A percentile compares a stretch with the other conserved stretches of the same genome.
phyloP scores from a whole-genome alignment of 805 yeast genomes.

The Cyberlindnera saturnus region DNA sequence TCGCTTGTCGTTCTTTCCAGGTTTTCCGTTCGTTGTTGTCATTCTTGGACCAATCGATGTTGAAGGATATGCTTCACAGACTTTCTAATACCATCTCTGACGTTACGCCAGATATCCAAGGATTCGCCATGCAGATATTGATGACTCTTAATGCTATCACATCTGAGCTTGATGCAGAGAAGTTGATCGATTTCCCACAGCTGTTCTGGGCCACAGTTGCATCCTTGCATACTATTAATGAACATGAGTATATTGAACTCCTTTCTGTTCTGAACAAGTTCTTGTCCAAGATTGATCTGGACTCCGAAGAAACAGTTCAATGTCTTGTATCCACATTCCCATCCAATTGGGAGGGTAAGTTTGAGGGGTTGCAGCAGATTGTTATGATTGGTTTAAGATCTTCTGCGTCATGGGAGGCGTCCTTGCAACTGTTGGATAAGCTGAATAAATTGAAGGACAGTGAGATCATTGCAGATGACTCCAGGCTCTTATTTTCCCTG shows the following conservation, averaged over 20 bases:
- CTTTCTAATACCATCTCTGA: constrained; percentile 91
- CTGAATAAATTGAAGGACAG: constrained; percentile 62
- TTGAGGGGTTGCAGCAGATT: constrained; percentile 79
- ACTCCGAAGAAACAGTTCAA: constrained; percentile 77
- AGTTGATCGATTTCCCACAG: constrained; percentile 83
- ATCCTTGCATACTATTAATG: constrained; percentile 82
- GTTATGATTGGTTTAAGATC: constrained; percentile 83
- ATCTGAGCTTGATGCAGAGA: constrained; percentile 74
- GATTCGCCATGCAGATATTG: constrained; percentile 92
- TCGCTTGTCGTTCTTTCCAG: constrained; percentile 96
- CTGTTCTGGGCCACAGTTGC: constrained; percentile 95
- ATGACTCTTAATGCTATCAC: constrained; percentile 94
- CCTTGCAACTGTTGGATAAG: constrained; percentile 67
- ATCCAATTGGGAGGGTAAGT: constrained; percentile 90
- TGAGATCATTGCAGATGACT: constrained; percentile 67
- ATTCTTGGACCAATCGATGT: constrained; percentile 78
- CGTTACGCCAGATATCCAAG: constrained; percentile 83
- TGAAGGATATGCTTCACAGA: constrained; percentile 89
- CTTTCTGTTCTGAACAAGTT: constrained; percentile 77
- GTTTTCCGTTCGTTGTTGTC: constrained; percentile 80
- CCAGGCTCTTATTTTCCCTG: constrained; percentile 64
- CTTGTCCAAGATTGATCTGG: constrained; percentile 79
- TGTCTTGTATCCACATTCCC: constrained; percentile 86
- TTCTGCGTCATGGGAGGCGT: constrained; percentile 68
- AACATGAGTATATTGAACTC: constrained; percentile 87